A percentile compares a stretch with the other conserved stretches of the same genome.
Conservation (phyloP, 306 rosid species). For the Pterocarpus macrocarpus region DNA sequence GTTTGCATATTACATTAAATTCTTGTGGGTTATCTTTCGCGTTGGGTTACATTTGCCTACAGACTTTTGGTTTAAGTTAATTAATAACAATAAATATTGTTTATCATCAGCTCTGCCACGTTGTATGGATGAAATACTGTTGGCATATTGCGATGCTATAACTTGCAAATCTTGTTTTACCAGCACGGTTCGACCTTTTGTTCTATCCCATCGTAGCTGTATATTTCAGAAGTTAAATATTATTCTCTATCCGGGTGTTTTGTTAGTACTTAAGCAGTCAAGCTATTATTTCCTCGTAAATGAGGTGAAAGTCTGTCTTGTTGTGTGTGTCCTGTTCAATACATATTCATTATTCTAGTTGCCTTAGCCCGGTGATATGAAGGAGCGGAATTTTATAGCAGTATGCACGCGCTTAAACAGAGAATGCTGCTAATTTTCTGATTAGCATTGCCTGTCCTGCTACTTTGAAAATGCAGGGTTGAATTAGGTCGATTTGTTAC, state of each 20-base stretch:
- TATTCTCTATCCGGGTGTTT: background rate
- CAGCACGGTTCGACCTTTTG: background rate
- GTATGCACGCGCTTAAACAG: background rate
- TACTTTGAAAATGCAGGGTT: constrained; percentile 60
- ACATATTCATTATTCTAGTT: background rate
- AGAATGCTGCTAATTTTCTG: constrained; percentile 29
- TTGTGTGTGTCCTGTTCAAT: background rate
- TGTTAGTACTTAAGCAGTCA: background rate
- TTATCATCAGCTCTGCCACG: too few species aligned
- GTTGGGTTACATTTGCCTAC: too few species aligned
- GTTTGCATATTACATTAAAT: background rate
- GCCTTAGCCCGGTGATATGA: background rate
- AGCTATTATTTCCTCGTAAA: background rate
- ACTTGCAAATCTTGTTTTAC: background rate
- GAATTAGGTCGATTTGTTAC: constrained; percentile 79
- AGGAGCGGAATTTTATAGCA: background rate
- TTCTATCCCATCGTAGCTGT: background rate
- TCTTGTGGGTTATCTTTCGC: background rate
- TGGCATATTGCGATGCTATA: background rate
- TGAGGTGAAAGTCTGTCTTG: background rate
- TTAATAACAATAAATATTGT: too few species aligned
- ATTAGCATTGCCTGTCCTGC: constrained; percentile 25
- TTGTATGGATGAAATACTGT: background rate
- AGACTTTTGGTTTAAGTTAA: too few species aligned
- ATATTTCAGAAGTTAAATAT: background rate